Evolutionary conservation across 139 green algal species (phyloP).

Genomic region (Pseudopediastrum boryanum): DNA sequence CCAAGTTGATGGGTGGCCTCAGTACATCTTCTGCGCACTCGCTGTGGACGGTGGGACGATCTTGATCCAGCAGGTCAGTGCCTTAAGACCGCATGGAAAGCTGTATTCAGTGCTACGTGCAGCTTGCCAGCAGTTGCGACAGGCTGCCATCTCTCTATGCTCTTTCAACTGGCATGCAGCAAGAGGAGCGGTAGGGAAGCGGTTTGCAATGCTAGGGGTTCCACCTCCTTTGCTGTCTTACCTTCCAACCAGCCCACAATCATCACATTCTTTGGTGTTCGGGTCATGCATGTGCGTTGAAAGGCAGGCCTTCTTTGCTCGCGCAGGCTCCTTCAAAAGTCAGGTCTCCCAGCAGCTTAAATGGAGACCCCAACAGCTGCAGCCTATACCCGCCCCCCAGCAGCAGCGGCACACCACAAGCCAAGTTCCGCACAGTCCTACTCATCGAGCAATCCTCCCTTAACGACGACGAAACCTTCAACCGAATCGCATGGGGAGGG

Average conservation of each 20-base stretch:
- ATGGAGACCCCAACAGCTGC: conserved; percentile 3
- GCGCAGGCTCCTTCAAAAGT: too few species aligned
- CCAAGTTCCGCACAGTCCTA: conserved; percentile 14
- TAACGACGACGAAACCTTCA: conserved; percentile 38
- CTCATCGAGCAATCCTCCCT: conserved; percentile 15
- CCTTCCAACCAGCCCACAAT: too few species aligned
- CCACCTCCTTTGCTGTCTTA: too few species aligned
- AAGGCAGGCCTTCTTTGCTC: too few species aligned
- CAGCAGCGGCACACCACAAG: not conserved
- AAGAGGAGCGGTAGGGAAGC: not conserved
- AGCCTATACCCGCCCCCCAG: not conserved
- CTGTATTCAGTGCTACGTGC: not conserved
- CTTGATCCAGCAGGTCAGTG: conserved; percentile 48
- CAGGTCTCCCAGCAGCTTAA: too few species aligned
- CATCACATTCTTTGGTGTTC: too few species aligned
- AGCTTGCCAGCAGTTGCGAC: too few species aligned
- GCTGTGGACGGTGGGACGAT: conserved; percentile 51
- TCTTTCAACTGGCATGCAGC: not conserved
- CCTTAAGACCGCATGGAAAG: not conserved
- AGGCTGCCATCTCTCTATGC: too few species aligned
- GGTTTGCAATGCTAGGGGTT: too few species aligned
- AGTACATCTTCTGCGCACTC: conserved; percentile 45
- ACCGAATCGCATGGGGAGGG: conserved; percentile 45
- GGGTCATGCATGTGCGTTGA: too few species aligned
- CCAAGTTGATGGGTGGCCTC: conserved; percentile 27